These are phyloP conservation scores for Pseudogymnoascus sp. DNA, from an alignment of 2,329 filamentous ascomycete genomes.

Conservation along the genomic window DNA sequence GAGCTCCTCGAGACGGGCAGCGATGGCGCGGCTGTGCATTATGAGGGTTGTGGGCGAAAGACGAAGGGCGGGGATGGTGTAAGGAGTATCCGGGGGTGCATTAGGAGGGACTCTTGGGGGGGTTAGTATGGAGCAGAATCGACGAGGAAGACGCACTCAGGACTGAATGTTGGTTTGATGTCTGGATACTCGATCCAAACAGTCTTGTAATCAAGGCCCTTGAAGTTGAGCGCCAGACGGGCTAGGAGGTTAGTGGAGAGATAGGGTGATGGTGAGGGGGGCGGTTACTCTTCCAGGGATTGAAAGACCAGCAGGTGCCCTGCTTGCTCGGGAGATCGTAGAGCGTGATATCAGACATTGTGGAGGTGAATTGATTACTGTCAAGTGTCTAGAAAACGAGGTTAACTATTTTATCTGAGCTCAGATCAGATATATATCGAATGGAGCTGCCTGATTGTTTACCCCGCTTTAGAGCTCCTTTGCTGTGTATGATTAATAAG, in stretches of 20 bases:
- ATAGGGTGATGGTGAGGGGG: not conserved
- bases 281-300: constrained; percentile 61
- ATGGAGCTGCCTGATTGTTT: not conserved
- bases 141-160: constrained; percentile 38
- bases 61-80: constrained; percentile 49
- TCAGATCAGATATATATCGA: not conserved
- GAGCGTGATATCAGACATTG: constrained; percentile 37
- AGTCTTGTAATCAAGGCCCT: constrained; percentile 59
- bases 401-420: not conserved
- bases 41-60: constrained; percentile 51
- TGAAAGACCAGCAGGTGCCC: constrained; percentile 53
- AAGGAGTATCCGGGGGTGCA: constrained; percentile 32
- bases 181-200: constrained; percentile 66
- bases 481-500: not conserved
- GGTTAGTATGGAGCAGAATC: constrained; percentile 1
- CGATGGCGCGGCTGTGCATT: constrained; percentile 60
- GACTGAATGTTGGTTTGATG: constrained; percentile 47
- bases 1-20: constrained; percentile 47
- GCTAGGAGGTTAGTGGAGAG: constrained; percentile 35
- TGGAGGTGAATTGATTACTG: not conserved
- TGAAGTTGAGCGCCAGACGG: constrained; percentile 60
- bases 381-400: not conserved
- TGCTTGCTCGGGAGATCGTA: constrained; percentile 56
- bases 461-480: not conserved
- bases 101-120: constrained; percentile 39